Evolutionary conservation across 2,329 filamentous ascomycete species (phyloP).

Genomic region (Bipolaris bicolor): DNA sequence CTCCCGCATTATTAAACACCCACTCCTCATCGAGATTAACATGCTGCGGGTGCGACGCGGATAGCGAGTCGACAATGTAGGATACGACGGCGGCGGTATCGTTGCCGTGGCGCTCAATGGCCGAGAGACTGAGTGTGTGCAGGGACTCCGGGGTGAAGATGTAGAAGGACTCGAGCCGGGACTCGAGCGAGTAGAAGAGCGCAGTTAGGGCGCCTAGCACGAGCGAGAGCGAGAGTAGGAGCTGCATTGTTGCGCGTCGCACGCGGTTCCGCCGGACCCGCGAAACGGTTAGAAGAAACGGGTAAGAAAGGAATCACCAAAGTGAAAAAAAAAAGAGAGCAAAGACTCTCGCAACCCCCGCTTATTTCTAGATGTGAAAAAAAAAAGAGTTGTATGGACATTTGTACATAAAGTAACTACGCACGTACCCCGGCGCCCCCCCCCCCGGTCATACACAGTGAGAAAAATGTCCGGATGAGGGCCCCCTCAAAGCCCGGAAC

Average conservation of each 20-base stretch:
- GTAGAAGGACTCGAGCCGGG: conserved; percentile 62
- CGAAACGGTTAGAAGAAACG: too few species aligned
- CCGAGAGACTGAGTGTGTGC: conserved; percentile 70
- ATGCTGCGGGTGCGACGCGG: conserved; percentile 49
- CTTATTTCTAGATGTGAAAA: too few species aligned
- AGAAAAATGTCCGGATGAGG: background rate
- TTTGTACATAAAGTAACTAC: background rate
- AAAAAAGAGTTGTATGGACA: too few species aligned
- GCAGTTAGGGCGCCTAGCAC: conserved; percentile 32
- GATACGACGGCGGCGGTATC: conserved; percentile 72
- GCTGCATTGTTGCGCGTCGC: too few species aligned
- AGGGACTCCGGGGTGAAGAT: conserved; percentile 74
- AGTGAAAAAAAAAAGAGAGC: too few species aligned
- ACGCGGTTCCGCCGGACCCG: too few species aligned
- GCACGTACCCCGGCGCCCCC: conserved; percentile 16
- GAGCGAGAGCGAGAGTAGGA: conserved; percentile 29
- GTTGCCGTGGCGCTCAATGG: conserved; percentile 73
- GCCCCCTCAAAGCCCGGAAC: conserved; percentile 3
- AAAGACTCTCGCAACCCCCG: too few species aligned
- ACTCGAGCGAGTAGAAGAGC: conserved; percentile 39
- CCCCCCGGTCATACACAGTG: background rate
- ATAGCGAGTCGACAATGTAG: conserved; percentile 73
- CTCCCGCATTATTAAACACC: conserved; percentile 91
- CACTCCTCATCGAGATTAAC: conserved; percentile 78
- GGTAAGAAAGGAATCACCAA: too few species aligned